A percentile compares a stretch with the other conserved stretches of the same genome.
phyloP scores from a whole-genome alignment of 2,329 filamentous ascomycete genomes.

The Pseudocercospora fijiensis region DNA sequence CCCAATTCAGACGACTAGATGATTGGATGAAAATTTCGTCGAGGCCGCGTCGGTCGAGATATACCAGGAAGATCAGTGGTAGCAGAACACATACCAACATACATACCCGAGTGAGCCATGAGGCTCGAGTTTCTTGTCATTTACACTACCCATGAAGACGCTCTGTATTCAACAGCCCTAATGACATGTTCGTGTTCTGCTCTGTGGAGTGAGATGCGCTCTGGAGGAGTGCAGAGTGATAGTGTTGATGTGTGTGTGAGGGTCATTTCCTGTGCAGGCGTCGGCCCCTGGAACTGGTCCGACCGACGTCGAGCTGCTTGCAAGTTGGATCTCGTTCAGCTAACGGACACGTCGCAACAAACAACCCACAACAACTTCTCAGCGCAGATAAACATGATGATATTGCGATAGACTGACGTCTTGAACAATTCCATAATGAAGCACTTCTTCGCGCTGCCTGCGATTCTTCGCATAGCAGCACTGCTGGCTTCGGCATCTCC shows the following conservation, averaged over 20 bases:
- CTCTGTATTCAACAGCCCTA: no score
- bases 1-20: slow-evolving; percentile 28
- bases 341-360: slow-evolving; percentile 6
- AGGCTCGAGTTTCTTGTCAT: not conserved
- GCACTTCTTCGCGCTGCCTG: slow-evolving; percentile 51
- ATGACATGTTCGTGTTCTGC: not conserved
- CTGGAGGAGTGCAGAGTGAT: no score
- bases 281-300: no score
- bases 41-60: not conserved
- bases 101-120: not conserved
- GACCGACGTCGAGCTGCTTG: not conserved
- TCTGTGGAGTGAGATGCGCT: no score
- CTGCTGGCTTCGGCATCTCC: slow-evolving; percentile 48
- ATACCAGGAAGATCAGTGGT: not conserved
- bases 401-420: not conserved
- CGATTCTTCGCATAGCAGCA: slow-evolving; percentile 49
- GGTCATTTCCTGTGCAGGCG: not conserved
- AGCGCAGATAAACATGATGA: not conserved
- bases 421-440: slow-evolving; percentile 41
- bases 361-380: not conserved
- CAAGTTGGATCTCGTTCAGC: not conserved
- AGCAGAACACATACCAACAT: not conserved
- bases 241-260: no score
- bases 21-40: no score
- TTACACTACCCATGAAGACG: not conserved